These are phyloP conservation scores for Trifolium dubium DNA, from an alignment of 306 rosid genomes.

Conservation along the genomic window DNA sequence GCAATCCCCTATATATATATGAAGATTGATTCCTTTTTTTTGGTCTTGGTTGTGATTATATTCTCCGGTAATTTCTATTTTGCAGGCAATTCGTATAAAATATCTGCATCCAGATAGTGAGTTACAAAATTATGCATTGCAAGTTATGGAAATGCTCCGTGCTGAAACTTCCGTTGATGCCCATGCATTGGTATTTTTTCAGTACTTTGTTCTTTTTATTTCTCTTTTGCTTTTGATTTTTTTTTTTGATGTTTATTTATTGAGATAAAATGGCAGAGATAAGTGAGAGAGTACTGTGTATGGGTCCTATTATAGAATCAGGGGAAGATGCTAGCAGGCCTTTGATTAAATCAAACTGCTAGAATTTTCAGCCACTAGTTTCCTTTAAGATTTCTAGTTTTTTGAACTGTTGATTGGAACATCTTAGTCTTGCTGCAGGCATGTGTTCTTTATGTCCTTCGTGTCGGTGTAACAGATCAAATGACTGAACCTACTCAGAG, in stretches of 20 bases:
- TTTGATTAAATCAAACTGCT: slow-evolving; percentile 25
- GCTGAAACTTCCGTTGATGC: slow-evolving; percentile 81
- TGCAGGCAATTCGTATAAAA: slow-evolving; percentile 84
- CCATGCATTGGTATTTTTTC: slow-evolving; percentile 74
- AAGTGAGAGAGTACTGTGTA: neutral
- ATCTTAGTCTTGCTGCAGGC: slow-evolving; percentile 66
- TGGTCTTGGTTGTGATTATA: slow-evolving; percentile 23
- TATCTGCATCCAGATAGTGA: slow-evolving; percentile 88
- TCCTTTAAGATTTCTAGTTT: slow-evolving; percentile 16
- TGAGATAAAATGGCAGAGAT: slow-evolving; percentile 22
- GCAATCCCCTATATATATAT: too few species aligned
- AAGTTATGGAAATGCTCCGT: slow-evolving; percentile 82
- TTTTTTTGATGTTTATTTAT: slow-evolving; percentile 11
- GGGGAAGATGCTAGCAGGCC: slow-evolving; percentile 13
- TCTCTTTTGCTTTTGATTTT: slow-evolving; percentile 12
- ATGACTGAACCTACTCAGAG: slow-evolving; percentile 97
- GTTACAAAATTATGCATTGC: slow-evolving; percentile 77
- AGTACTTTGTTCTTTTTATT: slow-evolving; percentile 24
- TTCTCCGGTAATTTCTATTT: slow-evolving; percentile 41
- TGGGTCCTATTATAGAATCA: neutral
- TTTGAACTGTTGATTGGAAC: slow-evolving; percentile 41
- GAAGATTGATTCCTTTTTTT: slow-evolving; percentile 22
- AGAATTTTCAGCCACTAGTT: slow-evolving; percentile 19
- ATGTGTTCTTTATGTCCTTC: slow-evolving; percentile 92
- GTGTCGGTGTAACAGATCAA: slow-evolving; percentile 91